phyloP scores from a whole-genome alignment of 805 yeast genomes.

The Clavispora carvajalis region DNA sequence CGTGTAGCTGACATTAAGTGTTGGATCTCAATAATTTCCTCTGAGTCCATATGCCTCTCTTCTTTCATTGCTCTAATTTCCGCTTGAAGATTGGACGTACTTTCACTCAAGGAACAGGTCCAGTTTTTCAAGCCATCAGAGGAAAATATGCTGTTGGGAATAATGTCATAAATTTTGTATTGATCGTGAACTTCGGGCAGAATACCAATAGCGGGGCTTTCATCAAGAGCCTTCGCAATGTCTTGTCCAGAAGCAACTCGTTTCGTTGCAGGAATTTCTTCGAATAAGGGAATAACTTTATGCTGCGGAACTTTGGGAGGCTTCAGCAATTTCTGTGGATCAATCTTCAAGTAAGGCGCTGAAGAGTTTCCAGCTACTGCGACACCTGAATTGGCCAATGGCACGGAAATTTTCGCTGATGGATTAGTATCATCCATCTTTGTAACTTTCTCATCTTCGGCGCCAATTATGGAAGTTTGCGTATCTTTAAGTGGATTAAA shows the following conservation, averaged over 20 bases:
- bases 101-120: conserved; percentile 21
- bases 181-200: conserved; percentile 7
- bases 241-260: conserved; percentile 1
- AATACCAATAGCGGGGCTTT: conserved; percentile 5
- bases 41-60: conserved; percentile 13
- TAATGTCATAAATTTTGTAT: conserved; percentile 11
- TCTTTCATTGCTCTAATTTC: conserved; percentile 20
- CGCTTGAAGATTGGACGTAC: conserved; percentile 19
- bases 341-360: neutral
- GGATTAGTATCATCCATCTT: neutral
- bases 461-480: neutral
- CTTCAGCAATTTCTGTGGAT: neutral
- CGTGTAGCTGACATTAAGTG: too few relatives aligned
- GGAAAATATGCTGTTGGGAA: conserved; percentile 13
- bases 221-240: conserved; percentile 4
- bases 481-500: neutral
- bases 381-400: too few relatives aligned
- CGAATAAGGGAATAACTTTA: neutral
- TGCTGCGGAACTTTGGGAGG: neutral
- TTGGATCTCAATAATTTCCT: conserved; percentile 4
- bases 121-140: conserved; percentile 20
- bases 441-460: neutral
- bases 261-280: neutral
- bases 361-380: neutral
- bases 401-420: too few relatives aligned